Base-by-base conservation (phyloP, 345 rosid species). In the Brassica incana region DNA sequence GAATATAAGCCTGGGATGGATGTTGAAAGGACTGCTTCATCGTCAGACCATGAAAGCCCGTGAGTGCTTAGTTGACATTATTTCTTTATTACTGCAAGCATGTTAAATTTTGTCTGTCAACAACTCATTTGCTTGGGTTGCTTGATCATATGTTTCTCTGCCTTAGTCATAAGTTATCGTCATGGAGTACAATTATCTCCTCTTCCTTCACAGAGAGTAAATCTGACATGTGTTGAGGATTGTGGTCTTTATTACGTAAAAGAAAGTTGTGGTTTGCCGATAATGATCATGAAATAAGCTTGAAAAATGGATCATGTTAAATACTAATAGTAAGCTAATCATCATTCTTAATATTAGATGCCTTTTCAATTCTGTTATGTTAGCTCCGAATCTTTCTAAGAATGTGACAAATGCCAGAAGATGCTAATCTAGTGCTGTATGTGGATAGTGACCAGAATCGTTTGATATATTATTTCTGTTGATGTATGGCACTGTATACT, bases 11-110 rank as follows among this genome's bases (percentile, higher is more conserved):
- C 99, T 85, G 98, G 97, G 61, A 90, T 92, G 97, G 97, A 90
- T 76, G 89, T 73, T 71, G 94, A 95, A 69, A 90, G 97, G 84
- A 87, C 86, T 79, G 98, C 91, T 80, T 96, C 98, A 54, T 96
- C 99, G 67, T 93, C 98, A 4, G 99, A 96, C 74, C 94, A 75
- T 69, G 99, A 96, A 86, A 90, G 97, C 86, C 99, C 95, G 99
- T 96, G 85, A 93, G 99, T 92, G 76, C 85, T 83, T 65, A 2
- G 38, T 69, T 50, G 11, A 79, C 75, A 63, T 16, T 48, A 40
- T 73, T 60, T 36, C 66, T 20, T 69, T 10, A 15, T 66, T 32
- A 50, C 59, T 50, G 59, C 23, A 5, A 43, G 74, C 69, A 73
- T 69, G 40, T 64, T 69, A 60, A n/a, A 16, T 52, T 60, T 56